phyloP scores from a whole-genome alignment of 2,329 filamentous ascomycete species.

The Cercospora sp. region DNA sequence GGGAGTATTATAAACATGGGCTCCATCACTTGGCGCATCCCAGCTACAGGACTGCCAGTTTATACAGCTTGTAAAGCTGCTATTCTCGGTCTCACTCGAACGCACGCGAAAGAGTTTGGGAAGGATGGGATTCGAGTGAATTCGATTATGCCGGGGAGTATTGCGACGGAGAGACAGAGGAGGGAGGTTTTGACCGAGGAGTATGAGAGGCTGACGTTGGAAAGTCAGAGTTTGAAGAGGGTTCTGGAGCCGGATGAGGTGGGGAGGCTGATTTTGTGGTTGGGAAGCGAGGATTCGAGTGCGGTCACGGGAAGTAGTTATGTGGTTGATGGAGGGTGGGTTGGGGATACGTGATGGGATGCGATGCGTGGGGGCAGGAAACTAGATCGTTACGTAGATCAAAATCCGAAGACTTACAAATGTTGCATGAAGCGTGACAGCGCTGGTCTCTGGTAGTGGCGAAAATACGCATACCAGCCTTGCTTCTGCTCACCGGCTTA shows the following conservation, averaged over 20 bases:
- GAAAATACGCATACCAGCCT: too few species aligned
- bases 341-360: conserved; percentile 26
- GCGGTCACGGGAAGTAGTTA: conserved; percentile 37
- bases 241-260: conserved; percentile 36
- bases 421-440: too few species aligned
- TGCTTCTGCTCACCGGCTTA: too few species aligned
- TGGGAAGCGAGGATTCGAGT: conserved; percentile 37
- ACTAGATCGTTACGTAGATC: too few species aligned
- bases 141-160: conserved; percentile 36
- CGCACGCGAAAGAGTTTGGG: conserved; percentile 37
- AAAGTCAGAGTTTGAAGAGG: conserved; percentile 36
- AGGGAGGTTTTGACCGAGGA: conserved; percentile 37
- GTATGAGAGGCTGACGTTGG: conserved; percentile 34
- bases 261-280: conserved; percentile 35
- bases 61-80: conserved; percentile 36
- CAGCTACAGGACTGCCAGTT: conserved; percentile 31
- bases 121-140: conserved; percentile 33
- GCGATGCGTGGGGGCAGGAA: not conserved
- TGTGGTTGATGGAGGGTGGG: conserved; percentile 39
- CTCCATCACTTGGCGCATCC: conserved; percentile 35
- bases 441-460: too few species aligned
- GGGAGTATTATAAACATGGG: conserved; percentile 56
- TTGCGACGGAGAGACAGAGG: conserved; percentile 38
- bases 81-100: conserved; percentile 34
- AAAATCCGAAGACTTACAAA: too few species aligned